Evolutionary conservation across 768 basidiomycete species (phyloP).

Genomic region (Nidularia sp.): DNA sequence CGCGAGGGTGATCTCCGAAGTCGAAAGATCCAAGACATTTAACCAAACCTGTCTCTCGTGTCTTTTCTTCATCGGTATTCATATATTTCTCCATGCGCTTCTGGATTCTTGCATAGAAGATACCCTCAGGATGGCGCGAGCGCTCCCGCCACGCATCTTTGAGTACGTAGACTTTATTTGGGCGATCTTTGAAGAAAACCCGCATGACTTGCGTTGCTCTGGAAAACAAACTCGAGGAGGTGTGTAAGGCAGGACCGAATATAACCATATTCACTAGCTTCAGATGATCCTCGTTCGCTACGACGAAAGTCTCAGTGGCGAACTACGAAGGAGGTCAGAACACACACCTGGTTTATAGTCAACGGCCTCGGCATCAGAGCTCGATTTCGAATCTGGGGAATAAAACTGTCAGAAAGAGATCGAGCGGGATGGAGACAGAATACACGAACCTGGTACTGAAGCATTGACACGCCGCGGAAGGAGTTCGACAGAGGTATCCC

Average conservation of each 20-base stretch:
- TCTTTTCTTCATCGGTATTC: neutral
- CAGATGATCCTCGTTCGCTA: neutral
- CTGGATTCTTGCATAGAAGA: neutral
- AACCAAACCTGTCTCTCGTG: no score
- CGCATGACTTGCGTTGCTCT: neutral
- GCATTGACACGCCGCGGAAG: no score
- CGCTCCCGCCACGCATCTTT: conserved; percentile 3
- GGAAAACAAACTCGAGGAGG: neutral
- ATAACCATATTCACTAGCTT: neutral
- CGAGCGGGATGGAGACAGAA: neutral
- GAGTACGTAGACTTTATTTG: neutral
- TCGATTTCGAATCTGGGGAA: neutral
- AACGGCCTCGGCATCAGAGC: neutral
- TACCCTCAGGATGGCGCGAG: neutral
- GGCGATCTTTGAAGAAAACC: neutral
- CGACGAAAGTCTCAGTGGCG: neutral
- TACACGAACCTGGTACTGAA: no score
- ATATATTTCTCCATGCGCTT: neutral
- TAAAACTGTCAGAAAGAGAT: neutral
- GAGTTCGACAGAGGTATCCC: no score
- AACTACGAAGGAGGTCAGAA: neutral
- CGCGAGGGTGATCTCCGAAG: no score
- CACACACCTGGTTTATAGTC: neutral
- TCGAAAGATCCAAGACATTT: no score
- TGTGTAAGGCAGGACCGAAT: neutral